Percentiles rank a stretch among this genome's conserved stretches.
phyloP scores from a whole-genome alignment of 2,329 filamentous ascomycete genomes.

The Achaetomium macrosporum region DNA sequence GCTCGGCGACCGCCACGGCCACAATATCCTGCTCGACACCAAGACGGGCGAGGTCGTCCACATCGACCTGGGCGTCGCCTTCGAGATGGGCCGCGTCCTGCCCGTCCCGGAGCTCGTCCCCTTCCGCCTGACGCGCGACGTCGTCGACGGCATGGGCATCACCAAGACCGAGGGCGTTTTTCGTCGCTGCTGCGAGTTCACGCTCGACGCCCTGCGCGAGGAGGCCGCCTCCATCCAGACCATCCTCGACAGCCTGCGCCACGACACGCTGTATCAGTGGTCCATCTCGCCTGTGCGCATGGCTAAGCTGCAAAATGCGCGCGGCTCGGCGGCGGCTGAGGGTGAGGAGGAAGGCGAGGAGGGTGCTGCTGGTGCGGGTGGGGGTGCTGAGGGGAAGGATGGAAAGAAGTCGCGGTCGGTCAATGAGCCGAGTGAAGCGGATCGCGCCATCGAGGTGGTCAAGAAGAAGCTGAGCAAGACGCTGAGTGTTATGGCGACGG shows the following conservation, averaged over 20 bases:
- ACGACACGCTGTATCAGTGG: slow-evolving; percentile 96
- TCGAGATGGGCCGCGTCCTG: slow-evolving; percentile 92
- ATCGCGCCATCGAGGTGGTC: slow-evolving; percentile 85
- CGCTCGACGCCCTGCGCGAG: slow-evolving; percentile 86
- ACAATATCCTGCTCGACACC: slow-evolving; percentile 91
- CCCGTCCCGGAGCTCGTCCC: slow-evolving; percentile 94
- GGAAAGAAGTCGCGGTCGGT: slow-evolving; percentile 36
- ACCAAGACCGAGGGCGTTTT: slow-evolving; percentile 95
- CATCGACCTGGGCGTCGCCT: slow-evolving; percentile 94
- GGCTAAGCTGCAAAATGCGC: slow-evolving; percentile 58
- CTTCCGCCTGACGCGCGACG: slow-evolving; percentile 87
- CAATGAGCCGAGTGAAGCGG: slow-evolving; percentile 68
- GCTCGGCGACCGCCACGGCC: slow-evolving; percentile 87
- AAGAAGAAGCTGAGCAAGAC: slow-evolving; percentile 94
- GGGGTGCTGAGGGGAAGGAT: slow-evolving; percentile 23
- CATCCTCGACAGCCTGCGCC: slow-evolving; percentile 93
- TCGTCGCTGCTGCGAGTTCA: slow-evolving; percentile 96
- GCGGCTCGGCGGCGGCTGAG: slow-evolving; percentile 45
- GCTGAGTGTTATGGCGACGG: slow-evolving; percentile 87
- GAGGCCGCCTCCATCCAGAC: slow-evolving; percentile 98
- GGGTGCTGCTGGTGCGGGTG: slow-evolving; percentile 23
- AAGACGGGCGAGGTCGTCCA: slow-evolving; percentile 91
- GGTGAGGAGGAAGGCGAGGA: slow-evolving; percentile 29
- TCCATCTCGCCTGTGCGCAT: slow-evolving; percentile 69
- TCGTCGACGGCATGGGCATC: slow-evolving; percentile 95